Conservation (phyloP, 768 basidiomycete species). For the Boletus fagicola region DNA sequence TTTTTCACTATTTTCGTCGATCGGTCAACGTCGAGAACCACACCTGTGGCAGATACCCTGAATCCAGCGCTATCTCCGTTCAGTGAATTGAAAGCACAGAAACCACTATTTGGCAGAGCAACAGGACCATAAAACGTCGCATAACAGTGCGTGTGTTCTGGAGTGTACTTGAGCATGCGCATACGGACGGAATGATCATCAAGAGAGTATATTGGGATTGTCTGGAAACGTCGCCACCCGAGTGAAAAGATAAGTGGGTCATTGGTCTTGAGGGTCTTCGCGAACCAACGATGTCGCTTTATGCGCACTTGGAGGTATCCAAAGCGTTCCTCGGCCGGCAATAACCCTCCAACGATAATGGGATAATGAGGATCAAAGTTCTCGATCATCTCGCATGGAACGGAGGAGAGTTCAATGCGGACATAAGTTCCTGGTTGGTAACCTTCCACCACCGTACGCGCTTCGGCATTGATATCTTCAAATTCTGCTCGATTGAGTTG, state of each 20-base stretch:
- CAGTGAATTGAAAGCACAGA: slow-evolving; percentile 94
- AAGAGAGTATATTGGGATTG: slow-evolving; percentile 89
- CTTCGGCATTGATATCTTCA: slow-evolving; percentile 67
- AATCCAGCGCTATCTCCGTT: slow-evolving; percentile 68
- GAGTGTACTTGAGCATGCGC: slow-evolving; percentile 99
- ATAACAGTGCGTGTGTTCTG: slow-evolving; percentile 99
- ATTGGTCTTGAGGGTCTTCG: slow-evolving; percentile 90
- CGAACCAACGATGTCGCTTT: slow-evolving; percentile 95
- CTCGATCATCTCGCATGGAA: slow-evolving; percentile 90
- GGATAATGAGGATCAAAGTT: slow-evolving; percentile 92
- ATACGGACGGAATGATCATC: slow-evolving; percentile 98
- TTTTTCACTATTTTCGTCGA: slow-evolving; percentile 98
- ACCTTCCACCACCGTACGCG: slow-evolving; percentile 85
- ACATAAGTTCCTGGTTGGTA: slow-evolving; percentile 89
- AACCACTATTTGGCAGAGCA: slow-evolving; percentile 88
- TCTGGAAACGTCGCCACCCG: slow-evolving; percentile 98
- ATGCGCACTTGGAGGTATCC: slow-evolving; percentile 94
- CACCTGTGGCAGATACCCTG: slow-evolving; percentile 89
- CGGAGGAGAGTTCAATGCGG: slow-evolving; percentile 79
- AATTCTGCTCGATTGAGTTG: slow-evolving; percentile 86
- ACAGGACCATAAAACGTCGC: slow-evolving; percentile 97
- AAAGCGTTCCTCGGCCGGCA: slow-evolving; percentile 87
- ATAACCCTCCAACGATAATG: slow-evolving; percentile 87
- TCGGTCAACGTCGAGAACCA: slow-evolving; percentile 90
- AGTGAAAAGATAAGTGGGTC: slow-evolving; percentile 94